Evolutionary conservation across 2,329 filamentous ascomycete species (phyloP).

Genomic region (Fusarium sp.): DNA sequence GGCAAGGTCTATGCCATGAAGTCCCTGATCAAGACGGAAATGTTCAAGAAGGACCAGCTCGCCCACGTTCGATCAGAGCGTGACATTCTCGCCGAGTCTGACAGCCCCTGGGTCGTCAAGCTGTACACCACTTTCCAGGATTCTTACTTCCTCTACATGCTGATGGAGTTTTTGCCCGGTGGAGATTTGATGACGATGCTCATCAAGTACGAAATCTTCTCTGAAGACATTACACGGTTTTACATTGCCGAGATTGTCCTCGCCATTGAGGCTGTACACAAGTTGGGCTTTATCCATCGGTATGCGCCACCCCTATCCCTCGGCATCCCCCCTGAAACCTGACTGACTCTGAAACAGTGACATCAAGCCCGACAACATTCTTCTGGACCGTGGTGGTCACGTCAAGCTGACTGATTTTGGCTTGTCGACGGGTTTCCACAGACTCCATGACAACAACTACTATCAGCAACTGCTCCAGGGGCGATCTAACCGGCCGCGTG

Average conservation of each 20-base stretch:
- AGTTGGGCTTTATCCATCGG: slow-evolving; percentile 98
- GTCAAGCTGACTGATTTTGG: slow-evolving; percentile 99
- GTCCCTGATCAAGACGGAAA: slow-evolving; percentile 97
- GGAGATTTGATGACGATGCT: slow-evolving; percentile 99
- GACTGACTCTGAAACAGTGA: slow-evolving; percentile 70
- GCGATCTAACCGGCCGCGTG: slow-evolving; percentile 76
- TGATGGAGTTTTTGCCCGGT: slow-evolving; percentile 99
- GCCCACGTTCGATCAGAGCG: slow-evolving; percentile 97
- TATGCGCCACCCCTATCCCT: slow-evolving; percentile 58
- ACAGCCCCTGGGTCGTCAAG: slow-evolving; percentile 99
- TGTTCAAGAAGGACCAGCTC: slow-evolving; percentile 99
- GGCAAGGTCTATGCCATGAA: slow-evolving; percentile 99
- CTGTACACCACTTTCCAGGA: slow-evolving; percentile 99
- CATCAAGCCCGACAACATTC: slow-evolving; percentile 99
- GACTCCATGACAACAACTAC: slow-evolving; percentile 97
- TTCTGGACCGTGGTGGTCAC: slow-evolving; percentile 93
- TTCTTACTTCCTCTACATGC: slow-evolving; percentile 94
- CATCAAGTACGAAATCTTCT: slow-evolving; percentile 99
- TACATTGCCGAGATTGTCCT: slow-evolving; percentile 99
- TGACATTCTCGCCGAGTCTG: slow-evolving; percentile 98
- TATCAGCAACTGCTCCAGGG: slow-evolving; percentile 96
- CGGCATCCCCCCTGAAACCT: neutral
- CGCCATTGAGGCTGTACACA: slow-evolving; percentile 98
- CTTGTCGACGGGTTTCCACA: slow-evolving; percentile 97
- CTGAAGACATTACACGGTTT: slow-evolving; percentile 97